A percentile compares a stretch with the other conserved stretches of the same genome.
phyloP scores from a whole-genome alignment of 805 yeast genomes.

The Candida corydali region DNA sequence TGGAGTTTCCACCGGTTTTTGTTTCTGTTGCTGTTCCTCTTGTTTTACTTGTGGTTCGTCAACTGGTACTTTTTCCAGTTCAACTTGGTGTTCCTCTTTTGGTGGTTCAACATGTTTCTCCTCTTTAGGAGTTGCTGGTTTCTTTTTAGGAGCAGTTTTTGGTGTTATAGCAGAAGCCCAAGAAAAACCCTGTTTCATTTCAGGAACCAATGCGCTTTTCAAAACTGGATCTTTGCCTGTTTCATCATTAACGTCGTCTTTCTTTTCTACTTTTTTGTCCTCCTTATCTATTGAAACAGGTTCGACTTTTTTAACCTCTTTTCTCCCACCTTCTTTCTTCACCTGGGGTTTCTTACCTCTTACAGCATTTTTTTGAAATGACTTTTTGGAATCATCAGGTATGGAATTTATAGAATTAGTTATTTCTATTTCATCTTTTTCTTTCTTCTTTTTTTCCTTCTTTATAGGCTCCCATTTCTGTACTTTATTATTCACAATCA shows the following conservation, averaged over 20 bases:
- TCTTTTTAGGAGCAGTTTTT: conserved; percentile 43
- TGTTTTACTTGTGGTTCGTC: conserved; percentile 7
- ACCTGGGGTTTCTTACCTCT: conserved; percentile 19
- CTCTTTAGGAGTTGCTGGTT: conserved; percentile 13
- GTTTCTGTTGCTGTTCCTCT: conserved; percentile 14
- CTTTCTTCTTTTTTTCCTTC: conserved; percentile 54
- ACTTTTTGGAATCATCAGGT: conserved; percentile 8
- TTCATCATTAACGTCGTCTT: conserved; percentile 12
- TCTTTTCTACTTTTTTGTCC: conserved; percentile 9
- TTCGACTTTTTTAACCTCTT: conserved; percentile 11
- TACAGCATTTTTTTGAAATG: background rate
- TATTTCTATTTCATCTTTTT: conserved; percentile 15
- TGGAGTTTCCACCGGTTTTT: conserved; percentile 8
- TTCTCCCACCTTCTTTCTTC: conserved; percentile 21
- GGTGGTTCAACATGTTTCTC: conserved; percentile 16
- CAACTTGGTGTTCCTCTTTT: conserved; percentile 8
- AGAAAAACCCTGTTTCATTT: conserved; percentile 44
- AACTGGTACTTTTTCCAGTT: conserved; percentile 9
- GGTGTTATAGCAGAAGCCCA: conserved; percentile 70
- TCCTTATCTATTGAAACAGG: background rate
- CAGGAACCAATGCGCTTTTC: conserved; percentile 41
- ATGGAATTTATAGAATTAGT: conserved; percentile 8
- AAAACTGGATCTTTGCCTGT: conserved; percentile 22
- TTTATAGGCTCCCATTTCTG: conserved; percentile 93
- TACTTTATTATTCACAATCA: conserved; percentile 86